A percentile compares a stretch with the other conserved stretches of the same genome.
phyloP scores from a whole-genome alignment of 208 protist genomes.

The Naegleria gruberi region DNA sequence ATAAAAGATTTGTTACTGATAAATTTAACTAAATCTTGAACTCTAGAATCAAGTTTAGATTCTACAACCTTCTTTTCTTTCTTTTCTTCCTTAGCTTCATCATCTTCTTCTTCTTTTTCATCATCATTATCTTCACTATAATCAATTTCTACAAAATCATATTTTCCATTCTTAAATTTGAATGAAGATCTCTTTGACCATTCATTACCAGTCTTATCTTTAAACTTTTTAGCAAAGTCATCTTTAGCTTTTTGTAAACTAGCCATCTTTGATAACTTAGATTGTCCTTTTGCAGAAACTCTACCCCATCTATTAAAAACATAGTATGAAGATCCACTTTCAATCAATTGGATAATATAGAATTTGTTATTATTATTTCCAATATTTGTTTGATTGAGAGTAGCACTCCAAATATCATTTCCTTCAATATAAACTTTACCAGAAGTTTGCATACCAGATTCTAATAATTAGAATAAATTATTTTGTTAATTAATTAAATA shows the following conservation, averaged over 20 bases:
- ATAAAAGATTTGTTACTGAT: conserved; percentile 38
- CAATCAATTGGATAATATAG: conserved; percentile 10
- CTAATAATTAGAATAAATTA: too few relatives aligned
- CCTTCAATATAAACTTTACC: background rate
- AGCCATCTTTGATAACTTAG: background rate
- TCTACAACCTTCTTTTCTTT: background rate
- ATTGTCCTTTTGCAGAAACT: background rate
- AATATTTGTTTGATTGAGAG: background rate
- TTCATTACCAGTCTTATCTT: conserved; percentile 2
- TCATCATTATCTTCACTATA: background rate
- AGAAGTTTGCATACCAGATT: background rate
- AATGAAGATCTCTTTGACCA: background rate
- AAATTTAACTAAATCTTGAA: conserved; percentile 11
- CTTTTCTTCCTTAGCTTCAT: background rate
- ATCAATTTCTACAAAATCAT: background rate
- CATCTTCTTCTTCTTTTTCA: background rate
- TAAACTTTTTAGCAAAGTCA: conserved; percentile 5
- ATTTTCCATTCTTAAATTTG: background rate
- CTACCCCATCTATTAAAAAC: background rate
- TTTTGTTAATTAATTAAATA: too few relatives aligned
- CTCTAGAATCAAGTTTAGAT: background rate
- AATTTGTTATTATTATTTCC: background rate
- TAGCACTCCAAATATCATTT: background rate
- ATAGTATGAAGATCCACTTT: background rate
- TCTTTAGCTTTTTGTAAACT: background rate